These are phyloP conservation scores for Fusarium camptoceras DNA, from an alignment of 2,329 filamentous ascomycete species.

Conservation along the genomic window DNA sequence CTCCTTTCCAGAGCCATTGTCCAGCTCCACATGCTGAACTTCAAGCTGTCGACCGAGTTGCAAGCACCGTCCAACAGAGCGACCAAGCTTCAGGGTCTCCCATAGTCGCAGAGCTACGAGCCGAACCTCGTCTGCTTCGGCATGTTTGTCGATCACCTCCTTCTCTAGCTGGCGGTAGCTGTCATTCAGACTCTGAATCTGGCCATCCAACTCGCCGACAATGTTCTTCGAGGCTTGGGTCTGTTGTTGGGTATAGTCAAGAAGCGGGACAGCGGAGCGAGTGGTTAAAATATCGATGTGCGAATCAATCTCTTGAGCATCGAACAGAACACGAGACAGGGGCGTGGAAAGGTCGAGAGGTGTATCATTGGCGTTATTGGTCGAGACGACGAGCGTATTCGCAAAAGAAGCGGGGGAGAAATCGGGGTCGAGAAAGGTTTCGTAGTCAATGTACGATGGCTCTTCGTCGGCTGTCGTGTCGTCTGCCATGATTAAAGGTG, in stretches of 20 bases:
- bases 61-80: slow-evolving; percentile 81
- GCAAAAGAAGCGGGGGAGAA: slow-evolving; percentile 88
- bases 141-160: slow-evolving; percentile 87
- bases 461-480: slow-evolving; percentile 57
- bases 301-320: slow-evolving; percentile 96
- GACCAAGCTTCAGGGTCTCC: slow-evolving; percentile 80
- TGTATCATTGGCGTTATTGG: slow-evolving; percentile 91
- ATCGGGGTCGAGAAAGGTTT: slow-evolving; percentile 83
- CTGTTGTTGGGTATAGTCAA: slow-evolving; percentile 81
- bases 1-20: slow-evolving; percentile 62
- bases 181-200: slow-evolving; percentile 83
- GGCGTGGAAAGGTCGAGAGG: slow-evolving; percentile 94
- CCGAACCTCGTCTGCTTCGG: slow-evolving; percentile 85
- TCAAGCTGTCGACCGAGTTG: slow-evolving; percentile 88
- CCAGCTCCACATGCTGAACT: slow-evolving; percentile 78
- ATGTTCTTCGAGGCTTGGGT: slow-evolving; percentile 78
- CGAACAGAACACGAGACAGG: slow-evolving; percentile 92
- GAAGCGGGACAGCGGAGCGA: slow-evolving; percentile 81
- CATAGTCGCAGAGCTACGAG: slow-evolving; percentile 82
- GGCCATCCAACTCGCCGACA: slow-evolving; percentile 79
- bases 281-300: slow-evolving; percentile 93
- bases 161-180: slow-evolving; percentile 87
- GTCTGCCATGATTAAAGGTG: slow-evolving; percentile 17
- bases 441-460: slow-evolving; percentile 94
- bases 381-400: slow-evolving; percentile 87